phyloP scores from a whole-genome alignment of 78 protist genomes.

The Dictyostelium intermedium region DNA sequence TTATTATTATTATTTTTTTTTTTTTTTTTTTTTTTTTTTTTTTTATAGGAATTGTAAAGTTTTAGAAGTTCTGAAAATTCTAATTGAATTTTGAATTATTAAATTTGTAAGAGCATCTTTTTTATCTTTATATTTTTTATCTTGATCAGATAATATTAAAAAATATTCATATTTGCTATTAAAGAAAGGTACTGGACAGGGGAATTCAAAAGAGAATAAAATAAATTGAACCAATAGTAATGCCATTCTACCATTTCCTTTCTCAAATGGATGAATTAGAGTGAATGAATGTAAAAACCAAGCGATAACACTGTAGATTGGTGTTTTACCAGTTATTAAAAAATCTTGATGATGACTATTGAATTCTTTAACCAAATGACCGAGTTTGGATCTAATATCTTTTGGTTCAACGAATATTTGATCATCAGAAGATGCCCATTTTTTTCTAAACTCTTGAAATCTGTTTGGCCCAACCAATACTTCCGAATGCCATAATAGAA shows the following conservation, averaged over 20 bases:
- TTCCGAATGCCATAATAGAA: not conserved
- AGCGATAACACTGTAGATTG: not conserved
- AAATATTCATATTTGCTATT: not conserved
- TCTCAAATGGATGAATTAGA: not conserved
- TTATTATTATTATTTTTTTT: no score
- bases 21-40: no score
- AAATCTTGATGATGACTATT: not conserved
- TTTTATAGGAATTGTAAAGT: not conserved
- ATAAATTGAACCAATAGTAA: not conserved
- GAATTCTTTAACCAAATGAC: not conserved
- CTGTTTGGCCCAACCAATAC: not conserved
- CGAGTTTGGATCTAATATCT: not conserved
- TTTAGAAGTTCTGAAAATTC: not conserved
- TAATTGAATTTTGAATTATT: not conserved
- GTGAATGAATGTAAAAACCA: not conserved
- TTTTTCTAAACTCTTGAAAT: not conserved
- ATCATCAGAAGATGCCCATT: not conserved
- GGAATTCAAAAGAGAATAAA: not conserved
- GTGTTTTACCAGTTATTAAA: not conserved
- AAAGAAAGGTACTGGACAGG: not conserved
- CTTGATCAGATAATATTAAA: not conserved
- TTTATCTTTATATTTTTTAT: not conserved
- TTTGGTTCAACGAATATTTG: not conserved
- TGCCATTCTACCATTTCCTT: not conserved
- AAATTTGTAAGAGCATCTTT: not conserved